Evolutionary conservation across 2,329 filamentous ascomycete species (phyloP).

Genomic region (Hypomyces rosellus): DNA sequence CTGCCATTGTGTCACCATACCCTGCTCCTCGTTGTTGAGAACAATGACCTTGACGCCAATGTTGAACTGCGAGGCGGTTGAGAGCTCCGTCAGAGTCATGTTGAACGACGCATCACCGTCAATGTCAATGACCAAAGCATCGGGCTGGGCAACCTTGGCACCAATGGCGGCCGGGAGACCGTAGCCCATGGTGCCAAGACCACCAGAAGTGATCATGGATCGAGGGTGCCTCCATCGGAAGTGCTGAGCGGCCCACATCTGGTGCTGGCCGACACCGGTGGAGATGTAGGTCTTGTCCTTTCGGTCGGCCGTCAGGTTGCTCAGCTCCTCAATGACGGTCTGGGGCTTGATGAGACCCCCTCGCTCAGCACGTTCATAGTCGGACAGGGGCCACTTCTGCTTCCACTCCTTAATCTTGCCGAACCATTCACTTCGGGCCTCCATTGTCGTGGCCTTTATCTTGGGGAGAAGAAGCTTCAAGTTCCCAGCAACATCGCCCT

Average conservation of each 20-base stretch:
- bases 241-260: constrained; percentile 98
- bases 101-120: constrained; percentile 98
- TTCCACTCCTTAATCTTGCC: constrained; percentile 88
- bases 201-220: constrained; percentile 93
- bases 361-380: constrained; percentile 72
- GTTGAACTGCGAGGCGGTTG: constrained; percentile 89
- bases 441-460: constrained; percentile 55
- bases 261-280: constrained; percentile 93
- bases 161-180: constrained; percentile 93
- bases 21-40: constrained; percentile 94
- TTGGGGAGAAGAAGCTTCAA: constrained; percentile 68
- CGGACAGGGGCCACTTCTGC: constrained; percentile 73
- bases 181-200: constrained; percentile 82
- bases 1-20: constrained; percentile 99
- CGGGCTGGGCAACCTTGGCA: constrained; percentile 72
- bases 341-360: constrained; percentile 89
- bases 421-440: constrained; percentile 78
- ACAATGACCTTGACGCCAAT: constrained; percentile 94
- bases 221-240: constrained; percentile 90
- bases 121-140: constrained; percentile 87
- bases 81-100: constrained; percentile 96
- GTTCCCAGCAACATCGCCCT: constrained; percentile 84
- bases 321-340: constrained; percentile 83
- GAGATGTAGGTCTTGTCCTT: constrained; percentile 84
- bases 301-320: constrained; percentile 69